A percentile compares a stretch with the other conserved stretches of the same genome.
phyloP scores from a whole-genome alignment of 192 early-diverging fungal species.

The Dissophora globulifera region DNA sequence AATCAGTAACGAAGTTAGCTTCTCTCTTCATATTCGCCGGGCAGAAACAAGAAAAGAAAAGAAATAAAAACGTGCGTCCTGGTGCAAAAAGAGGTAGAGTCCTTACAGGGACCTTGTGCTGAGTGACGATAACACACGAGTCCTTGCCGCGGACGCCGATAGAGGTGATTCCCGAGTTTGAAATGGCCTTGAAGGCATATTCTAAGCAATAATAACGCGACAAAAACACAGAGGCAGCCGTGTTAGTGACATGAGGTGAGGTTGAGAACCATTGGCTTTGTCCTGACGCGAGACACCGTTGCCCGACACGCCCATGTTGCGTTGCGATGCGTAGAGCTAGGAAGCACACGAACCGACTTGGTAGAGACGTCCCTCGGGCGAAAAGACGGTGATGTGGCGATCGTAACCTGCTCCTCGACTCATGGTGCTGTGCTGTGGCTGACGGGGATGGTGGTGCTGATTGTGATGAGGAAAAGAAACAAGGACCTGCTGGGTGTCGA shows the following conservation, averaged over 20 bases:
- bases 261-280: no score
- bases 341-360: slow-evolving; percentile 90
- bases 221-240: background rate
- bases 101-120: slow-evolving; percentile 93
- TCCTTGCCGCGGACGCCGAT: slow-evolving; percentile 97
- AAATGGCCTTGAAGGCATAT: slow-evolving; percentile 99
- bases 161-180: slow-evolving; percentile 94
- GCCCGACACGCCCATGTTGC: background rate
- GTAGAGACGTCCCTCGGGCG: slow-evolving; percentile 98
- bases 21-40: background rate
- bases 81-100: background rate
- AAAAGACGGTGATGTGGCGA: slow-evolving; percentile 99
- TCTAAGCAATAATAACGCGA: slow-evolving; percentile 65
- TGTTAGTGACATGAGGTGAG: background rate
- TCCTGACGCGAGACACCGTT: background rate
- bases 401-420: slow-evolving; percentile 86
- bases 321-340: background rate
- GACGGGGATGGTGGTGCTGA: background rate
- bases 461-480: background rate
- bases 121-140: slow-evolving; percentile 93
- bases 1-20: background rate
- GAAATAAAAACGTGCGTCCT: background rate
- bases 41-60: background rate
- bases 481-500: background rate
- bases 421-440: slow-evolving; percentile 33